These are phyloP conservation scores for Alternaria solani DNA, from an alignment of 2,329 filamentous ascomycete species.

Conservation along the genomic window DNA sequence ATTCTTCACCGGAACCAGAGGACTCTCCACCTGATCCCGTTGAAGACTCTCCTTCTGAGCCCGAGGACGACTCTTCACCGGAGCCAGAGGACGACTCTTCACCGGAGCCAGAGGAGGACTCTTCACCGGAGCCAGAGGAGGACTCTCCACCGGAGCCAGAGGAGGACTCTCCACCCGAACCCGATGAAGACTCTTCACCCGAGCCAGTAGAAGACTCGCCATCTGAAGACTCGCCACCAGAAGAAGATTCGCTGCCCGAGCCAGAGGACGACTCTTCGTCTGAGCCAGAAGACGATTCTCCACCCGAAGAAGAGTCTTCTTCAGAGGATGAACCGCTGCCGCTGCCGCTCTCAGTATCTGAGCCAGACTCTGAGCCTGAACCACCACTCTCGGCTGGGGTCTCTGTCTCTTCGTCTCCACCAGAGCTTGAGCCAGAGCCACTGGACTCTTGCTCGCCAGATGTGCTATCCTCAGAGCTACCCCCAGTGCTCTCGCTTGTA, in stretches of 20 bases:
- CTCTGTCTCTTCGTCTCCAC: background rate
- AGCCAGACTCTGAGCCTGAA: background rate
- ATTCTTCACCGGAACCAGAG: too few species aligned
- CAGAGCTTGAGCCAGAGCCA: slow-evolving; percentile 4
- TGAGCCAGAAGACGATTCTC: too few species aligned
- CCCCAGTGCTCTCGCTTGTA: background rate
- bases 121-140: too few species aligned
- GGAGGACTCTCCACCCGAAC: too few species aligned
- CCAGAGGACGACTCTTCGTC: background rate
- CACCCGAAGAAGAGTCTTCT: background rate
- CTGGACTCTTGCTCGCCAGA: background rate
- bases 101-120: too few species aligned
- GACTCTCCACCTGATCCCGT: too few species aligned
- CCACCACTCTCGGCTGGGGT: background rate
- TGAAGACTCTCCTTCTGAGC: too few species aligned
- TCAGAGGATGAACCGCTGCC: background rate
- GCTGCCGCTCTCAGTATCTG: background rate
- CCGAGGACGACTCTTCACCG: too few species aligned
- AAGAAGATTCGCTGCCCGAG: background rate
- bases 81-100: too few species aligned
- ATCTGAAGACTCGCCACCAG: background rate
- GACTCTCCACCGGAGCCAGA: too few species aligned
- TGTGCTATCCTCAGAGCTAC: background rate
- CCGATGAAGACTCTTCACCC: background rate
- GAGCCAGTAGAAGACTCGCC: background rate